Evolutionary conservation across 1,284 basidiomycete species (phyloP).

Genomic region (Trichosporon ovoides): DNA sequence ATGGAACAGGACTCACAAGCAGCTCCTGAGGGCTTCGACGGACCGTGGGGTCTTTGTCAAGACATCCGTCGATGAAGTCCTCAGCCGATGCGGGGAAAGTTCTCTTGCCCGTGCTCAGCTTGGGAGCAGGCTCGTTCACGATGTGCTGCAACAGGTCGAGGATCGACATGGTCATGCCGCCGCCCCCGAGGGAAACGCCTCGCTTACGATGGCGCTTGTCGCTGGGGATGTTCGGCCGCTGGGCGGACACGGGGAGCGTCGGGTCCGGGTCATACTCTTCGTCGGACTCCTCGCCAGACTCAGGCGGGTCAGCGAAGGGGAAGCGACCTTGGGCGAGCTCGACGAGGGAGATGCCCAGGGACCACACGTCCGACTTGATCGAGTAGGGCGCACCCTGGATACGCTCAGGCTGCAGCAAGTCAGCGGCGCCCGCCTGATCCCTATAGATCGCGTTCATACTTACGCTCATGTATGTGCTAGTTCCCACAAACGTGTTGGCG

Average conservation of each 20-base stretch:
- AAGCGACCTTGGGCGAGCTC: slow-evolving; percentile 90
- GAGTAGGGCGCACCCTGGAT: slow-evolving; percentile 97
- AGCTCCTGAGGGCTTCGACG: slow-evolving; percentile 75
- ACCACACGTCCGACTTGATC: slow-evolving; percentile 98
- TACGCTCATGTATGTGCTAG: slow-evolving; percentile 98
- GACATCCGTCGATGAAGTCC: slow-evolving; percentile 73
- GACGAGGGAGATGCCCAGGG: slow-evolving; percentile 87
- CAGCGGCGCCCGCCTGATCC: background rate
- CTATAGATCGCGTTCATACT: slow-evolving; percentile 45
- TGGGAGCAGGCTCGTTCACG: slow-evolving; percentile 90
- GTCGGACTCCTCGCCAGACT: slow-evolving; percentile 60
- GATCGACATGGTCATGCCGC: slow-evolving; percentile 93
- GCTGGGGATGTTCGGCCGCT: slow-evolving; percentile 28
- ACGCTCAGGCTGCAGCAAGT: slow-evolving; percentile 72
- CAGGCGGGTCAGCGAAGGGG: slow-evolving; percentile 73
- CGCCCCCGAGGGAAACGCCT: slow-evolving; percentile 74
- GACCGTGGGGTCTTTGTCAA: slow-evolving; percentile 72
- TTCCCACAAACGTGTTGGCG: slow-evolving; percentile 97
- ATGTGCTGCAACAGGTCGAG: slow-evolving; percentile 95
- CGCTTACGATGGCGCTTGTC: slow-evolving; percentile 58
- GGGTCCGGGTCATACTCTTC: slow-evolving; percentile 52
- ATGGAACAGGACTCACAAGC: slow-evolving; percentile 50
- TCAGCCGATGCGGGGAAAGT: slow-evolving; percentile 64
- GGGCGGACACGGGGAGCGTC: slow-evolving; percentile 34
- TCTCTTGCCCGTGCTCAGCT: slow-evolving; percentile 52